These are phyloP conservation scores for Coelastrella sp. DNA, from an alignment of 139 green algal genomes.

Conservation along the genomic window DNA sequence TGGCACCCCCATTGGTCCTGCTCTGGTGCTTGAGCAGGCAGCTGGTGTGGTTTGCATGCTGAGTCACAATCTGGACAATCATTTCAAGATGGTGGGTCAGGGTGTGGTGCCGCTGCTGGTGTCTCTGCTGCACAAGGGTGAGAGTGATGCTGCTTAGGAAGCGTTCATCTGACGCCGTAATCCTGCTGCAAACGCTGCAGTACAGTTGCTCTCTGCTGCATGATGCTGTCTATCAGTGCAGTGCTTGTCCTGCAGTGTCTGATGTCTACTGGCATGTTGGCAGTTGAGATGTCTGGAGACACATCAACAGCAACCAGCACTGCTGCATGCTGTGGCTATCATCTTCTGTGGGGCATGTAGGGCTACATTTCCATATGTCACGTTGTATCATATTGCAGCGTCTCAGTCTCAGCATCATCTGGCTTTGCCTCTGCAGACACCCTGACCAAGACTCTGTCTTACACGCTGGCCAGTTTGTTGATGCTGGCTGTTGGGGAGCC, in stretches of 20 bases:
- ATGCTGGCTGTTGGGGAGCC: slow-evolving; percentile 56
- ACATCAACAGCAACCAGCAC: not conserved
- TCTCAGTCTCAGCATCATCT: too few species aligned
- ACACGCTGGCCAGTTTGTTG: slow-evolving; percentile 54
- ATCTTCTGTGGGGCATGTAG: not conserved
- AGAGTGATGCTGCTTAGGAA: not conserved
- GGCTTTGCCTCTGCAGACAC: not conserved
- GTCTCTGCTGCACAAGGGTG: slow-evolving; percentile 44
- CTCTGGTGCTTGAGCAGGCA: slow-evolving; percentile 49
- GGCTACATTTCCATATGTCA: too few species aligned
- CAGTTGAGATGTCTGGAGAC: too few species aligned
- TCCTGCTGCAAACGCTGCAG: too few species aligned
- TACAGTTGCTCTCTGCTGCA: not conserved
- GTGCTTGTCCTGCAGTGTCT: too few species aligned
- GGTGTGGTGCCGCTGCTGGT: slow-evolving; percentile 57
- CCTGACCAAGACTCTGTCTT: slow-evolving; percentile 47
- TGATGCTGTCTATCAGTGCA: too few species aligned
- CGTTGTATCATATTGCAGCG: too few species aligned
- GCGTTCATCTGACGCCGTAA: not conserved
- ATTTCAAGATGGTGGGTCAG: slow-evolving; percentile 56
- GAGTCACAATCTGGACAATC: slow-evolving; percentile 61
- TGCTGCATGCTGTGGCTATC: not conserved
- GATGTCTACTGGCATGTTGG: too few species aligned
- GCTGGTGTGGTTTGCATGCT: slow-evolving; percentile 53
- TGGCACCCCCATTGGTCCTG: not conserved